A percentile compares a stretch with the other conserved stretches of the same genome.
Conservation (phyloP, 2,329 filamentous ascomycete genomes). For the Colletotrichum tanaceti region DNA sequence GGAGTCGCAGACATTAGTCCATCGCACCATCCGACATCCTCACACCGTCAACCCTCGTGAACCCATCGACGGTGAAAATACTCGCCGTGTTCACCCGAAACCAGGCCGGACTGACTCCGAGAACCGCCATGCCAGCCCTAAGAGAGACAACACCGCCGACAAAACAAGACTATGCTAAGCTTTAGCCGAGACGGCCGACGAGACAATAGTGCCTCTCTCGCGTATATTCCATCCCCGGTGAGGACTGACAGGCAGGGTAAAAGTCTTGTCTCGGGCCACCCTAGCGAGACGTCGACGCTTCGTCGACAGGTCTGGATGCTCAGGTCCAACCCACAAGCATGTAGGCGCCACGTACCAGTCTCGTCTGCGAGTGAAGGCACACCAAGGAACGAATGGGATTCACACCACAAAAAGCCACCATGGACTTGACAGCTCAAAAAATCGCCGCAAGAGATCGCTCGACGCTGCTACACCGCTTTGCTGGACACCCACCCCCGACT, state of each 20-base stretch:
- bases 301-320: not conserved
- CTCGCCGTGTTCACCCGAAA: constrained; percentile 15
- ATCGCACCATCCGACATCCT: not conserved
- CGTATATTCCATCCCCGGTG: not conserved
- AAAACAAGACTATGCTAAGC: constrained; percentile 6
- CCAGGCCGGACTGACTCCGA: not conserved
- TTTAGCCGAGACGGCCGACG: constrained; percentile 9
- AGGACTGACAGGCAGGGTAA: constrained; percentile 8
- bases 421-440: not conserved
- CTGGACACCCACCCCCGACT: not conserved
- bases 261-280: not conserved
- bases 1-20: not conserved
- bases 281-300: not conserved
- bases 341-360: constrained; percentile 4
- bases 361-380: not conserved
- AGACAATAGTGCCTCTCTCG: not conserved
- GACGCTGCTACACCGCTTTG: not conserved
- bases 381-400: not conserved
- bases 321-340: not conserved
- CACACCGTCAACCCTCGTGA: not conserved
- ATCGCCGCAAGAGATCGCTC: not conserved
- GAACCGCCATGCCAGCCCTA: not conserved
- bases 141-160: not conserved
- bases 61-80: not conserved
- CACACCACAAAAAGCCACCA: not conserved